phyloP scores from a whole-genome alignment of 805 yeast species.

The Metschnikowia noctiluminum region DNA sequence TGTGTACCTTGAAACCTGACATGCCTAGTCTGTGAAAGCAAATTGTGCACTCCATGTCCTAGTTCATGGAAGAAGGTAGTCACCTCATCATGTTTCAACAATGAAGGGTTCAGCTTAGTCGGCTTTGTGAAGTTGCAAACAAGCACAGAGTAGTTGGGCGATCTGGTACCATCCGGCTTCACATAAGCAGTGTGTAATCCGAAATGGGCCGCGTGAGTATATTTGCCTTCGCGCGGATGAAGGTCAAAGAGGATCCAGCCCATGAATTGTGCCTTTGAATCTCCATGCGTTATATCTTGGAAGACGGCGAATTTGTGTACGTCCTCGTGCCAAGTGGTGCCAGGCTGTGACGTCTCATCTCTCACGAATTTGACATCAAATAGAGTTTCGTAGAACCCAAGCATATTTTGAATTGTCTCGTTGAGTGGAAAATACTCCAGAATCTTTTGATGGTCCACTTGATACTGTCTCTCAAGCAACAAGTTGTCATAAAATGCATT shows the following conservation, averaged over 20 bases:
- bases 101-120: slow-evolving; percentile 62
- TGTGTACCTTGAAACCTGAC: slow-evolving; percentile 73
- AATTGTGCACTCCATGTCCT: slow-evolving; percentile 84
- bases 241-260: slow-evolving; percentile 81
- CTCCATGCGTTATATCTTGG: slow-evolving; percentile 46
- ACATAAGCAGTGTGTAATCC: slow-evolving; percentile 59
- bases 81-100: slow-evolving; percentile 74
- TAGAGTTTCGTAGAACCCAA: slow-evolving; percentile 63
- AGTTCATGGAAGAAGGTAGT: slow-evolving; percentile 85
- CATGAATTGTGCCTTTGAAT: slow-evolving; percentile 47
- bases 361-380: slow-evolving; percentile 67
- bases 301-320: slow-evolving; percentile 73
- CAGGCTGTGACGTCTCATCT: slow-evolving; percentile 36
- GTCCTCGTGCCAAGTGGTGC: slow-evolving; percentile 72
- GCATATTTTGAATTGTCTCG: slow-evolving; percentile 64
- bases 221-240: slow-evolving; percentile 84
- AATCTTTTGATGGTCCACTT: slow-evolving; percentile 68
- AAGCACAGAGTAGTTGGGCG: slow-evolving; percentile 66
- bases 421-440: slow-evolving; percentile 78
- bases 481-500: slow-evolving; percentile 61
- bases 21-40: slow-evolving; percentile 62
- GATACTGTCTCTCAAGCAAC: slow-evolving; percentile 62
- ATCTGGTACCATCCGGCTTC: slow-evolving; percentile 47
- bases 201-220: slow-evolving; percentile 87
- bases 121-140: slow-evolving; percentile 86